phyloP scores from a whole-genome alignment of 2,329 filamentous ascomycete species.

The Apiospora rasikravindrae region DNA sequence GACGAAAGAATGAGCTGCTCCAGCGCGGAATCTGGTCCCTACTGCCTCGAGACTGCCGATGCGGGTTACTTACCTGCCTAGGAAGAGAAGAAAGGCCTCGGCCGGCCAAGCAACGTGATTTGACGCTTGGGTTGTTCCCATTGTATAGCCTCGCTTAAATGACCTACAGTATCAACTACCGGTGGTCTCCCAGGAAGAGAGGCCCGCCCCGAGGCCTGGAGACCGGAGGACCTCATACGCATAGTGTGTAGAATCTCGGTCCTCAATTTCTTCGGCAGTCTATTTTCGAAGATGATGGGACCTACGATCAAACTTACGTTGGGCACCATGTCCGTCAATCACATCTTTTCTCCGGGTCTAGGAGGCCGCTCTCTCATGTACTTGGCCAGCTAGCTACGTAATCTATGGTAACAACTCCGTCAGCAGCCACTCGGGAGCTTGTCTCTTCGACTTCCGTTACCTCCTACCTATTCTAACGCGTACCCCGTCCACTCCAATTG shows the following conservation, averaged over 20 bases:
- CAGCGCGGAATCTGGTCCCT: slow-evolving; percentile 4
- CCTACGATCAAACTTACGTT: slow-evolving; percentile 16
- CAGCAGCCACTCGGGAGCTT: slow-evolving; percentile 13
- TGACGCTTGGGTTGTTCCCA: neutral
- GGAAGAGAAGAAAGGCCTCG: neutral
- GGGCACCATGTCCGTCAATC: neutral
- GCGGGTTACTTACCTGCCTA: neutral
- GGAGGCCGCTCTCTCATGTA: neutral
- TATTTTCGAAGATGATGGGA: slow-evolving; percentile 7
- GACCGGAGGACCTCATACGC: slow-evolving; percentile 6
- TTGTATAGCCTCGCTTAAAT: slow-evolving; percentile 7
- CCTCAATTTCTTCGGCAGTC: slow-evolving; percentile 14
- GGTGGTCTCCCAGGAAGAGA: neutral
- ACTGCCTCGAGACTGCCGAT: neutral
- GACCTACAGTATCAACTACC: slow-evolving; percentile 1
- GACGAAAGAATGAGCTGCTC: neutral
- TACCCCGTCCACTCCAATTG: neutral
- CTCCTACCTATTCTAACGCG: neutral
- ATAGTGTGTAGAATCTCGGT: slow-evolving; percentile 14
- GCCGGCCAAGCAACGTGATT: neutral
- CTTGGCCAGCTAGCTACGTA: slow-evolving; percentile 15
- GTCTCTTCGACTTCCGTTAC: neutral
- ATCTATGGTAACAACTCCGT: slow-evolving; percentile 11
- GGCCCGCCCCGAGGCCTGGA: slow-evolving; percentile 10
- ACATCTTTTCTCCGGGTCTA: slow-evolving; percentile 2